A percentile compares a stretch with the other conserved stretches of the same genome.
These are phyloP conservation scores for Fomitiporia mediterranea DNA, from an alignment of 1,284 basidiomycete species.

Conservation along the genomic window DNA sequence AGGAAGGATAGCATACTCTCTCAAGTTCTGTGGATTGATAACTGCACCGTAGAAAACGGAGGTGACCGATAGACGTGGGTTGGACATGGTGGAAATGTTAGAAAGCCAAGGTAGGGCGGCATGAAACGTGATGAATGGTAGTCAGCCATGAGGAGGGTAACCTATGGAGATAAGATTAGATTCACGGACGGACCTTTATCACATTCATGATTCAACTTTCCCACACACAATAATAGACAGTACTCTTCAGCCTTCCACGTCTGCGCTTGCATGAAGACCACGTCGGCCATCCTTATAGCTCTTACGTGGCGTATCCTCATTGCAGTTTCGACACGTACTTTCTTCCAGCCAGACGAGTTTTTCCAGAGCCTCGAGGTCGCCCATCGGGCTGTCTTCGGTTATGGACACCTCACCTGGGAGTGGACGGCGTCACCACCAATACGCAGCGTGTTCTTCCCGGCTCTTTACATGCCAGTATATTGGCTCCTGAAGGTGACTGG, in stretches of 20 bases:
- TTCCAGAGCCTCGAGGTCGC: slow-evolving; percentile 95
- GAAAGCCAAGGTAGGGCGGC: neutral
- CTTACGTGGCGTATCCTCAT: slow-evolving; percentile 50
- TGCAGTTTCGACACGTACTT: slow-evolving; percentile 73
- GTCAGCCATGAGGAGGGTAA: neutral
- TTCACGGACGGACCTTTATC: too few species aligned
- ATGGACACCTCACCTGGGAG: slow-evolving; percentile 95
- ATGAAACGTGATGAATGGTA: neutral
- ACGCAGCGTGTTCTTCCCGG: slow-evolving; percentile 69
- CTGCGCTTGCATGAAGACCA: slow-evolving; percentile 6
- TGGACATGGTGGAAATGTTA: slow-evolving; percentile 1
- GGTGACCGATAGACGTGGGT: neutral
- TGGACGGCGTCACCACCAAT: slow-evolving; percentile 74
- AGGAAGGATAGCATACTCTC: slow-evolving; percentile 49
- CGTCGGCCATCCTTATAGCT: slow-evolving; percentile 28
- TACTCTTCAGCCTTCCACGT: neutral
- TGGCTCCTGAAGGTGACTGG: slow-evolving; percentile 56
- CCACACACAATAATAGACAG: neutral
- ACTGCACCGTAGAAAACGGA: slow-evolving; percentile 64
- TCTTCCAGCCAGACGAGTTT: slow-evolving; percentile 98
- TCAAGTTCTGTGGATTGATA: slow-evolving; percentile 59
- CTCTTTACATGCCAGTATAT: slow-evolving; percentile 76
- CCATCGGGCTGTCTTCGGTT: slow-evolving; percentile 84
- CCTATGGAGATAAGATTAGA: slow-evolving; percentile 9
- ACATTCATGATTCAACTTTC: too few species aligned